These are phyloP conservation scores for Diphasiastrum complanatum DNA, from an alignment of 83 land plant genomes.

Conservation along the genomic window DNA sequence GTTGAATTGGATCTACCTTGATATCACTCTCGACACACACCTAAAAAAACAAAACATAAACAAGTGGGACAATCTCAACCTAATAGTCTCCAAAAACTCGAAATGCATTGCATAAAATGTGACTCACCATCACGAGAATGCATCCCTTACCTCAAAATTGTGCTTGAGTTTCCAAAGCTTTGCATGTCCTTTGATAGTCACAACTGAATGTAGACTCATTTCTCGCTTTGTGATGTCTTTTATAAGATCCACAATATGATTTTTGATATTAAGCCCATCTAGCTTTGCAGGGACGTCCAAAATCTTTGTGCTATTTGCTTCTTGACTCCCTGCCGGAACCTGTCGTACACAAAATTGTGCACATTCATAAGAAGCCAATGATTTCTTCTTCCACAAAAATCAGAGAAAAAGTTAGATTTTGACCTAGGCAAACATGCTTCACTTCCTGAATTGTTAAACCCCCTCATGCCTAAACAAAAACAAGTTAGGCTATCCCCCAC, in stretches of 20 bases:
- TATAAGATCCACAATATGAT: conserved; percentile 35
- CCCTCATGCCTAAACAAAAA: too few species aligned
- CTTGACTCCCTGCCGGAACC: conserved; percentile 63
- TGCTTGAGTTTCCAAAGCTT: conserved; percentile 58
- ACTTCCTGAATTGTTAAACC: too few species aligned
- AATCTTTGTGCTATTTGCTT: conserved; percentile 36
- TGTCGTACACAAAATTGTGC: conserved; percentile 6
- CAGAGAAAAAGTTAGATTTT: too few species aligned
- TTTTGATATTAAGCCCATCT: conserved; percentile 54
- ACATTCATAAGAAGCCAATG: too few species aligned
- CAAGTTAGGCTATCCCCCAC: too few species aligned
- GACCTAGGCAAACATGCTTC: too few species aligned
- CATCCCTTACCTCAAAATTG: conserved; percentile 44
- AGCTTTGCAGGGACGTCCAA: conserved; percentile 61
- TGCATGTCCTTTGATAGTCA: conserved; percentile 58
- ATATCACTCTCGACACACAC: conserved; percentile 22
- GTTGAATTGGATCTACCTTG: conserved; percentile 30
- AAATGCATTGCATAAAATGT: background rate
- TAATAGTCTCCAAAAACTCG: background rate
- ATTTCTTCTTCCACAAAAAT: too few species aligned
- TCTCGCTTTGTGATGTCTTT: conserved; percentile 60
- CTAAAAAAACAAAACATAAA: conserved; percentile 17
- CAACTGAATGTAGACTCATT: conserved; percentile 62
- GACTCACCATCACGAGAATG: background rate
- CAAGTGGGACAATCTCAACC: background rate